phyloP scores from a whole-genome alignment of 2,329 filamentous ascomycete species.

The Remersonia thermophila region DNA sequence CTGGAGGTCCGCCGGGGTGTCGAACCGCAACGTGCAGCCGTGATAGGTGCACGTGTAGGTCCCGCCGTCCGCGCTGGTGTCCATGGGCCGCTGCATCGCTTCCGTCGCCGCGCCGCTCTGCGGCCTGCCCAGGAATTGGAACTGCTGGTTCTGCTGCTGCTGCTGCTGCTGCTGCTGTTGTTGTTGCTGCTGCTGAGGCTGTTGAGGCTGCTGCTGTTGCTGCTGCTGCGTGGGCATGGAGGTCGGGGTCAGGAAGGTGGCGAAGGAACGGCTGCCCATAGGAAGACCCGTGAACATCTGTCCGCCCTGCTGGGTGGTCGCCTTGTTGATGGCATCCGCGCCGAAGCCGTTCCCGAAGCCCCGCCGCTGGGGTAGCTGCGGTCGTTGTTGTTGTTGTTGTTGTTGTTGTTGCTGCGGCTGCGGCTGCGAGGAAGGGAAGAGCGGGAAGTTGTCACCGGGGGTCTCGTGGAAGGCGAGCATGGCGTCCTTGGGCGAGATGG shows the following conservation, averaged over 20 bases:
- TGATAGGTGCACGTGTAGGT: constrained; percentile 97
- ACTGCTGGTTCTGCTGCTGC: constrained; percentile 37
- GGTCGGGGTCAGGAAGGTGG: constrained; percentile 23
- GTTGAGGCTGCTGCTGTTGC: too few species aligned
- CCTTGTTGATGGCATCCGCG: constrained; percentile 28
- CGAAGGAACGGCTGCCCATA: constrained; percentile 15
- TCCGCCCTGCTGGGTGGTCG: constrained; percentile 14
- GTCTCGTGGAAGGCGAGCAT: constrained; percentile 71
- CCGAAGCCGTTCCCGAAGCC: constrained; percentile 32
- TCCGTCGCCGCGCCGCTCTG: constrained; percentile 25
- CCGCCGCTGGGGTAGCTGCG: too few species aligned
- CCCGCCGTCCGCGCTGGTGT: constrained; percentile 62
- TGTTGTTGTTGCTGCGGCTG: too few species aligned
- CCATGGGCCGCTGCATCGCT: constrained; percentile 40
- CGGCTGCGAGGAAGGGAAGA: constrained; percentile 44
- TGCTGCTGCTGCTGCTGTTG: constrained; percentile 2
- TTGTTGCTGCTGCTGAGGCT: background rate
- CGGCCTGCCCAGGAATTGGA: constrained; percentile 10
- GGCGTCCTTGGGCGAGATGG: constrained; percentile 90
- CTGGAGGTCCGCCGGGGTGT: constrained; percentile 74
- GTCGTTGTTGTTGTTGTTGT: too few species aligned
- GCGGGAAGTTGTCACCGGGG: constrained; percentile 58
- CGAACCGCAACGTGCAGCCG: constrained; percentile 77
- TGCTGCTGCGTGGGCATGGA: too few species aligned
- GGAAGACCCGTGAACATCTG: constrained; percentile 15